phyloP scores from a whole-genome alignment of 2,329 filamentous ascomycete genomes.

The Talaromyces sp. region DNA sequence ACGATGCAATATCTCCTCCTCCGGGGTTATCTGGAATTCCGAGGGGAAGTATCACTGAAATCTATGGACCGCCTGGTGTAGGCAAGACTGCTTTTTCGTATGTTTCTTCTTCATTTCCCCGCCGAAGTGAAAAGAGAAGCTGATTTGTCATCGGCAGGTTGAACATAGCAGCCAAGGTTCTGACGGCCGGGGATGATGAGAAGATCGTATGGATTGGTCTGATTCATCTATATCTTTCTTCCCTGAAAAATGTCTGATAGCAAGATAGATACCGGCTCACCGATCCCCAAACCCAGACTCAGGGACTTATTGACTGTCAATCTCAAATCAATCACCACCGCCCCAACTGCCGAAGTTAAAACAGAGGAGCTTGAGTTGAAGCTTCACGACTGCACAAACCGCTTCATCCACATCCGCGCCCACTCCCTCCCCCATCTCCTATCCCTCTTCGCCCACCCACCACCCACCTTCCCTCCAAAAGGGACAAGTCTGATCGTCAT shows the following conservation, averaged over 20 bases:
- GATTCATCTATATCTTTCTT: conserved; percentile 30
- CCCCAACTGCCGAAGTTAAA: neutral
- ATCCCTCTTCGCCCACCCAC: conserved; percentile 68
- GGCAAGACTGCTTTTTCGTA: conserved; percentile 84
- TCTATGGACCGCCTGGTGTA: conserved; percentile 81
- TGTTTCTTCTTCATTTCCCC: conserved; percentile 1
- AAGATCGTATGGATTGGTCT: conserved; percentile 80
- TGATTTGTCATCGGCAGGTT: conserved; percentile 51
- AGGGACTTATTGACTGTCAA: conserved; percentile 41
- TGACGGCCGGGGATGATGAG: conserved; percentile 56
- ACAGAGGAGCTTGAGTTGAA: conserved; percentile 14
- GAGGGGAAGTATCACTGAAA: conserved; percentile 75
- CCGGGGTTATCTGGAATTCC: conserved; percentile 54
- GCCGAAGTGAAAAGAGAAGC: neutral
- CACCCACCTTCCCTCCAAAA: conserved; percentile 58
- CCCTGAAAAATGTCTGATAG: conserved; percentile 14
- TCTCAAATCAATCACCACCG: conserved; percentile 12
- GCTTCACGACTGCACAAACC: conserved; percentile 38
- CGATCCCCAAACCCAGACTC: conserved; percentile 49
- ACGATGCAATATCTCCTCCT: conserved; percentile 32
- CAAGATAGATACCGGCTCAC: conserved; percentile 47
- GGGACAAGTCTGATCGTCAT: conserved; percentile 69
- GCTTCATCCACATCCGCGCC: conserved; percentile 63
- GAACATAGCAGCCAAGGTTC: conserved; percentile 63
- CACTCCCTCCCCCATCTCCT: conserved; percentile 64